Conservation (phyloP, 345 rosid genomes). For the Corymbia maculata region DNA sequence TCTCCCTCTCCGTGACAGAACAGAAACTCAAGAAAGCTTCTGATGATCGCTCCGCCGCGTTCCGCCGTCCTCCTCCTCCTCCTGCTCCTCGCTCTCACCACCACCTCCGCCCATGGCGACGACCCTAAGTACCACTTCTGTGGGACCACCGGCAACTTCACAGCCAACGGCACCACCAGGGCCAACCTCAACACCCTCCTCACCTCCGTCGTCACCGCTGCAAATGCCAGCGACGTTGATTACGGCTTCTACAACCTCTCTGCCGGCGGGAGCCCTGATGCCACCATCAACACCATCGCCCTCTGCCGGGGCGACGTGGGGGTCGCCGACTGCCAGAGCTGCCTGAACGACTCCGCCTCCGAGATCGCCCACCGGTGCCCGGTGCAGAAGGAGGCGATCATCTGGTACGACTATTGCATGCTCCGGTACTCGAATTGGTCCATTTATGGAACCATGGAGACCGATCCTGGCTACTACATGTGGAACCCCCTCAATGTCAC, state of each 20-base stretch:
- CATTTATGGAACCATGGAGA: neutral
- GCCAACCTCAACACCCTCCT: neutral
- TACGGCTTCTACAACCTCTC: neutral
- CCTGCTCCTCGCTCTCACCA: accelerated
- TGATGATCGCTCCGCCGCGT: neutral
- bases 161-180: accelerated
- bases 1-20: neutral
- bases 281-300: neutral
- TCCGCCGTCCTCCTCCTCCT: neutral
- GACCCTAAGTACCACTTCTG: accelerated
- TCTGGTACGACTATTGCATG: neutral
- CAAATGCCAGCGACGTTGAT: too few relatives aligned
- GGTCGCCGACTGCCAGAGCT: accelerated
- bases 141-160: neutral
- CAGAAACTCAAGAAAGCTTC: neutral
- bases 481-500: neutral
- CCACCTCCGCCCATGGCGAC: neutral
- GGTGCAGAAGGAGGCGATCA: neutral
- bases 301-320: accelerated
- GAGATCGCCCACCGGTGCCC: accelerated
- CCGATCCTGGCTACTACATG: accelerated
- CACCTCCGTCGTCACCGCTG: accelerated
- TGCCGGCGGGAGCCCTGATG: accelerated
- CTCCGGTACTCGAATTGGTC: neutral
- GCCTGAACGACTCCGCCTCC: accelerated